Percentiles rank a stretch among this genome's conserved stretches.
These are phyloP conservation scores for Immersiporthe knoxdaviesiana DNA, from an alignment of 2,329 filamentous ascomycete species.

Conservation along the genomic window DNA sequence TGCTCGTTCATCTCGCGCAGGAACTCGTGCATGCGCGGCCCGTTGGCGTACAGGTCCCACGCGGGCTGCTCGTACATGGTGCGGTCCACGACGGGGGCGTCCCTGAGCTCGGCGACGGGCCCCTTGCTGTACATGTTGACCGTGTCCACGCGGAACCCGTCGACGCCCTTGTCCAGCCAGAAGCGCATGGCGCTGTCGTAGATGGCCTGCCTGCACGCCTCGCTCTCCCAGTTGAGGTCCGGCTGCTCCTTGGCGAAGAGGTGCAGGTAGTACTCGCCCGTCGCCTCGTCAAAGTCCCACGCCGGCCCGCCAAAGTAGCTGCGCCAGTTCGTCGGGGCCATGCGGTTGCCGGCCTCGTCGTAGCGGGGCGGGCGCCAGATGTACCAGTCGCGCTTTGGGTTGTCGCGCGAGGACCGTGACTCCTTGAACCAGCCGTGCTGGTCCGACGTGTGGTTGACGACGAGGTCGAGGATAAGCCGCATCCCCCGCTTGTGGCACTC, in stretches of 20 bases:
- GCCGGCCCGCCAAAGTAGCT: conserved; percentile 63
- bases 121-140: conserved; percentile 72
- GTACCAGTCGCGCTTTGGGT: conserved; percentile 71
- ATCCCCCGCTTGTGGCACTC: conserved; percentile 66
- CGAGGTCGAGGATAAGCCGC: conserved; percentile 74
- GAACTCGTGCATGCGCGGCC: conserved; percentile 70
- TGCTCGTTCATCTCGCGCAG: conserved; percentile 65
- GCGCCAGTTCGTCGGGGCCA: conserved; percentile 77
- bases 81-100: conserved; percentile 58
- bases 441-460: conserved; percentile 77
- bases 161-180: conserved; percentile 75
- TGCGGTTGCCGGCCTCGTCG: conserved; percentile 59
- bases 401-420: conserved; percentile 63
- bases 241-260: conserved; percentile 78
- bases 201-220: conserved; percentile 67
- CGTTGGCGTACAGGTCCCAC: conserved; percentile 64
- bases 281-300: conserved; percentile 74
- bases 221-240: conserved; percentile 84
- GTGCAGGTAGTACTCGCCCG: conserved; percentile 75
- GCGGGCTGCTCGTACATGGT: conserved; percentile 55
- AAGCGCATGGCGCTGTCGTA: conserved; percentile 75
- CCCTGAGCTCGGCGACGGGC: conserved; percentile 51
- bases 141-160: conserved; percentile 75
- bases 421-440: conserved; percentile 74
- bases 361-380: conserved; percentile 51